Evolutionary conservation across 129 eudicot genomes (phyloP).

Genomic region (Lactuca saligna): DNA sequence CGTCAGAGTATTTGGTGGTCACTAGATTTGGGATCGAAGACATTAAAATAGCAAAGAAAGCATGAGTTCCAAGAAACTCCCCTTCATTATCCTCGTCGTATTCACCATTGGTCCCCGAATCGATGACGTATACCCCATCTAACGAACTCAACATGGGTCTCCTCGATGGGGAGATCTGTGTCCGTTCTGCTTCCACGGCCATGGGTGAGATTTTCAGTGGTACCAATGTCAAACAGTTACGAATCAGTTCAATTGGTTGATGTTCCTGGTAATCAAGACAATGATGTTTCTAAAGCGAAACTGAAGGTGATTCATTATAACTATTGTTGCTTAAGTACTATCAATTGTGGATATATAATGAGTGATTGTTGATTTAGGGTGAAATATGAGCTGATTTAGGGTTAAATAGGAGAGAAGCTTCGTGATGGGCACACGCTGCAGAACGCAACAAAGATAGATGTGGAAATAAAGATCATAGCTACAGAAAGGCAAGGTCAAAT

Average conservation of each 20-base stretch:
- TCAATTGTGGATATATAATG: no score
- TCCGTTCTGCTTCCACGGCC: constrained; percentile 64
- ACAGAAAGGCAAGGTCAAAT: constrained; percentile 37
- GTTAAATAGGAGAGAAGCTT: constrained; percentile 33
- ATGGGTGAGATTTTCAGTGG: constrained; percentile 66
- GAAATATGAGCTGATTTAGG: constrained; percentile 23
- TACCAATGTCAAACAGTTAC: constrained; percentile 59
- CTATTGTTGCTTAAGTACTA: no score
- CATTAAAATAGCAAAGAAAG: no score
- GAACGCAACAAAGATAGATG: constrained; percentile 43
- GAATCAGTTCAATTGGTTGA: no score
- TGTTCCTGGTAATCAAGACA: constrained; percentile 57
- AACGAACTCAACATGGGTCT: constrained; percentile 57
- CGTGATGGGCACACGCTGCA: constrained; percentile 37
- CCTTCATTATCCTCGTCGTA: constrained; percentile 53
- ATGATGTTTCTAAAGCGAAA: constrained; percentile 65
- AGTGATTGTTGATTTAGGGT: no score
- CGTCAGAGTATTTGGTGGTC: no score
- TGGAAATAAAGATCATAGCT: constrained; percentile 32
- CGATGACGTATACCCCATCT: constrained; percentile 60
- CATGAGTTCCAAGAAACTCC: constrained; percentile 68
- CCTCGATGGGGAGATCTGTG: constrained; percentile 67
- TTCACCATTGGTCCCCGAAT: no score
- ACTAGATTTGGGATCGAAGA: no score
- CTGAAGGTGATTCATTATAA: constrained; percentile 25